Evolutionary conservation across 129 eudicot genomes (phyloP).

Genomic region (Heracleum sosnowskyi): DNA sequence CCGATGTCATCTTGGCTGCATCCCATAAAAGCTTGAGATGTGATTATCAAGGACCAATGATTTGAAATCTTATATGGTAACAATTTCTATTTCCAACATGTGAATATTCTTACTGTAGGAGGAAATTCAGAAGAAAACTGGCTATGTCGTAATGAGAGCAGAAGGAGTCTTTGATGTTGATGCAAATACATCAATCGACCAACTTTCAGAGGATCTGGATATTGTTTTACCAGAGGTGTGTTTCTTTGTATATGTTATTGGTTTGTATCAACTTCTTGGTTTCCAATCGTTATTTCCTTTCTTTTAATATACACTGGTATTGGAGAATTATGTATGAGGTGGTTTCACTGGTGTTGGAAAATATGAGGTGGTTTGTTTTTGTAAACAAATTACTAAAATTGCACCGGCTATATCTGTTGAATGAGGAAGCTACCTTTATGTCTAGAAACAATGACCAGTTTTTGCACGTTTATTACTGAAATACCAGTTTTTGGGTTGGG

Average conservation of each 20-base stretch:
- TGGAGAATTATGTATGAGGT: background rate
- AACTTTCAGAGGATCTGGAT: conserved; percentile 53
- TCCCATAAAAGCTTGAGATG: background rate
- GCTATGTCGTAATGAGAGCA: conserved; percentile 60
- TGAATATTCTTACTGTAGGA: conserved; percentile 32
- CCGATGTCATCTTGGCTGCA: background rate
- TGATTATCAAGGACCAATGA: background rate
- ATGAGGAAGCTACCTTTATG: background rate
- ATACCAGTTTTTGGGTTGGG: no score
- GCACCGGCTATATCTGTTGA: background rate
- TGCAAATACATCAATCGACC: conserved; percentile 68
- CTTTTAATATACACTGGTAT: background rate
- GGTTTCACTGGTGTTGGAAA: background rate
- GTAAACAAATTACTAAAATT: background rate
- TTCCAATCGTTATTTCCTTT: background rate
- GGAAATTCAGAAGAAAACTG: conserved; percentile 69
- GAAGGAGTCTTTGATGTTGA: conserved; percentile 71
- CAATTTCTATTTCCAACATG: background rate
- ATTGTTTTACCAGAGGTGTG: conserved; percentile 57
- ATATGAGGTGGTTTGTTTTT: background rate
- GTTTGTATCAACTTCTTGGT: background rate
- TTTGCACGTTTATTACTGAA: no score
- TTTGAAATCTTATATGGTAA: background rate
- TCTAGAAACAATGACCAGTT: no score
- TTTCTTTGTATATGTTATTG: background rate